Evolutionary conservation across 768 basidiomycete genomes (phyloP), one percentile per base, ranked within the genome.

Genomic region (Boletus barrowsii): DNA sequence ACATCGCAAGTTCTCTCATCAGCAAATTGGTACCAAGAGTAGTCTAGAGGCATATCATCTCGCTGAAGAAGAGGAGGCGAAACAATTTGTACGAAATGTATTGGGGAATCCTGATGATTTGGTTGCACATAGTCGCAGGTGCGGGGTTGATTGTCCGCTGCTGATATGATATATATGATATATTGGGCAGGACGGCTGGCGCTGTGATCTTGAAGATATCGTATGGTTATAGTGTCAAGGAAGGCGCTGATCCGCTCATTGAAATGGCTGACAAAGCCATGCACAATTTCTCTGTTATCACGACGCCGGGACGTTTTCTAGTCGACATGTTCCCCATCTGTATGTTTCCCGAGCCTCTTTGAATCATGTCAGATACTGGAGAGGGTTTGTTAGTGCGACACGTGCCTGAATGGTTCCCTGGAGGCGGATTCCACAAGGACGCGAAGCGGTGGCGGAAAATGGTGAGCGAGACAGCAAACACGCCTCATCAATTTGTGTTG

Each of bases 191-290:
- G 39, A 57, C 67, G 49, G 64, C 71, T 0, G 71, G 72, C 0
- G 65, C 73, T 4, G 59, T 68, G 14, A 73, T 76, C 55, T 56
- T 70, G 52, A 65, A 59, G 18, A 61, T 72, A 15, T 72, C 72
- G 1, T 69, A 76, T 46, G 77, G 76, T 3, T 64, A 75, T 18
- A 58, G 68, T 11, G 69, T 73, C 15, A 36, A 64, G 47, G 57
- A 61, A 4, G 55, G 62, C 2, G 42, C 63, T 24, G 76, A 77
- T 56, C 71, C 69, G 0, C 68, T 71, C 24, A 60, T 74, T 14
- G 44, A 65, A 24, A 47, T 62, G 32, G 67, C 67, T 9, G 61
- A 73, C 37, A 53, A 55, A 17, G 65, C 63, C 2, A 57, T 66
- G 35, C 39, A 50, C 0, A 54, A 53, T 17, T 43, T 73, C 5